Percentiles rank a stretch among this genome's conserved stretches.
phyloP scores from a whole-genome alignment of 1,284 basidiomycete genomes.

The Anthracocystis panici-leucophaei region DNA sequence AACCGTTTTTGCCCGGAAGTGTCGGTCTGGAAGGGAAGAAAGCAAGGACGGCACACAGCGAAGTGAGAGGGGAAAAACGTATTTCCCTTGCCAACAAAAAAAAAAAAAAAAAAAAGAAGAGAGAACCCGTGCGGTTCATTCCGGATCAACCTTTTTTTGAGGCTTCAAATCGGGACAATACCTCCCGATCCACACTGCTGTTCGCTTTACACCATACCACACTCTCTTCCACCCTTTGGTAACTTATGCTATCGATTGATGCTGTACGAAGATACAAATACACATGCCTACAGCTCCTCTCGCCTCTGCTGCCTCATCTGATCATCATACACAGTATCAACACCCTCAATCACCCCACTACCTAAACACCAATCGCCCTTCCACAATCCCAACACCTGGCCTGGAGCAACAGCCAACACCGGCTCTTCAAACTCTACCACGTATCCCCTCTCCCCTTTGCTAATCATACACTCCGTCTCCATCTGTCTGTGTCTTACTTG shows the following conservation, averaged over 20 bases:
- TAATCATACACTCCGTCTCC: slow-evolving; percentile 73
- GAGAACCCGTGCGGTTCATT: slow-evolving; percentile 7
- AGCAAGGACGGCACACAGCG: neutral
- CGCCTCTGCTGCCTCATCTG: neutral
- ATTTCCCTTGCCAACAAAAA: slow-evolving; percentile 18
- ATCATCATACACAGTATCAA: slow-evolving; percentile 47
- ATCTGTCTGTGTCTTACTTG: slow-evolving; percentile 82
- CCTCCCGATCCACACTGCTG: neutral
- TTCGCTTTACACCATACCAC: too few relatives aligned
- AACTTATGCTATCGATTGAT: neutral
- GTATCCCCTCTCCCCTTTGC: slow-evolving; percentile 23
- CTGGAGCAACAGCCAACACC: slow-evolving; percentile 80
- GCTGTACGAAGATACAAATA: slow-evolving; percentile 1
- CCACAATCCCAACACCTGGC: slow-evolving; percentile 83
- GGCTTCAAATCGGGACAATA: too few relatives aligned
- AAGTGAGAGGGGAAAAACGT: slow-evolving; percentile 22
- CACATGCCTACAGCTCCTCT: neutral
- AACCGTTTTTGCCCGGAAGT: slow-evolving; percentile 4
- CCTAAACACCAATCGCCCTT: slow-evolving; percentile 84
- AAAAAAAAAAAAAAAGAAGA: too few relatives aligned
- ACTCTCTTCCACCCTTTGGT: neutral
- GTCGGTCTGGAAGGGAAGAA: slow-evolving; percentile 2
- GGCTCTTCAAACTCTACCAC: slow-evolving; percentile 74
- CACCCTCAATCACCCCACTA: slow-evolving; percentile 77
- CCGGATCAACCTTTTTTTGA: slow-evolving; percentile 8